Evolutionary conservation across 306 rosid genomes (phyloP).

Genomic region (Prunus dulcis): DNA sequence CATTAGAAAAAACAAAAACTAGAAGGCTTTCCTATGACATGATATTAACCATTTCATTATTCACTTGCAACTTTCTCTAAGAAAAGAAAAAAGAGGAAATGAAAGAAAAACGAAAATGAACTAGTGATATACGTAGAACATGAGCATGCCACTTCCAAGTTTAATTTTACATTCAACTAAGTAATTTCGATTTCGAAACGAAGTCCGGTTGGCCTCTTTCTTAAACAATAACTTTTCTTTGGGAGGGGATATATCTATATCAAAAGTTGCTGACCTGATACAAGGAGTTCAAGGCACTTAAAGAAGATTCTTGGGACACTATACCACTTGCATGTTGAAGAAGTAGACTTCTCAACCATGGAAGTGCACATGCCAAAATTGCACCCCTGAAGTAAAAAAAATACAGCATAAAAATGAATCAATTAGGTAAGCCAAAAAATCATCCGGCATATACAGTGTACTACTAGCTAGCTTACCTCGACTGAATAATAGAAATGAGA

Average conservation of each 20-base stretch:
- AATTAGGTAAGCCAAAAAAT: neutral
- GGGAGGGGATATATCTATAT: neutral
- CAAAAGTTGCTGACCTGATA: constrained; percentile 54
- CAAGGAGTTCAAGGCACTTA: constrained; percentile 65
- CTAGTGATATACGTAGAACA: neutral
- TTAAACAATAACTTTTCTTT: neutral
- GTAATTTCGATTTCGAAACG: neutral
- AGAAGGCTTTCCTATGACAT: neutral
- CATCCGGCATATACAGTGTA: neutral
- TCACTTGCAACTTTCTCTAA: neutral
- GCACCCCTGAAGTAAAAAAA: constrained; percentile 52
- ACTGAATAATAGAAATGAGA: constrained; percentile 58
- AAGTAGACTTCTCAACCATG: constrained; percentile 69
- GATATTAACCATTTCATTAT: neutral
- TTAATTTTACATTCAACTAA: neutral
- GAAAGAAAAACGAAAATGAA: neutral
- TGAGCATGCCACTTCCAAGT: neutral
- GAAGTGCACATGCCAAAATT: constrained; percentile 70
- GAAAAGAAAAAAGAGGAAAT: neutral
- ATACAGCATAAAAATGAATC: neutral
- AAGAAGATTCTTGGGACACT: constrained; percentile 76
- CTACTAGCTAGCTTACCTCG: constrained; percentile 43
- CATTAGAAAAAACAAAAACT: neutral
- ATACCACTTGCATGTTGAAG: constrained; percentile 73
- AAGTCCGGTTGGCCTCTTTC: neutral